Percentiles rank a stretch among this genome's conserved stretches.
Conservation (phyloP, 2,329 filamentous ascomycete species). For the Cryphonectria parasitica region DNA sequence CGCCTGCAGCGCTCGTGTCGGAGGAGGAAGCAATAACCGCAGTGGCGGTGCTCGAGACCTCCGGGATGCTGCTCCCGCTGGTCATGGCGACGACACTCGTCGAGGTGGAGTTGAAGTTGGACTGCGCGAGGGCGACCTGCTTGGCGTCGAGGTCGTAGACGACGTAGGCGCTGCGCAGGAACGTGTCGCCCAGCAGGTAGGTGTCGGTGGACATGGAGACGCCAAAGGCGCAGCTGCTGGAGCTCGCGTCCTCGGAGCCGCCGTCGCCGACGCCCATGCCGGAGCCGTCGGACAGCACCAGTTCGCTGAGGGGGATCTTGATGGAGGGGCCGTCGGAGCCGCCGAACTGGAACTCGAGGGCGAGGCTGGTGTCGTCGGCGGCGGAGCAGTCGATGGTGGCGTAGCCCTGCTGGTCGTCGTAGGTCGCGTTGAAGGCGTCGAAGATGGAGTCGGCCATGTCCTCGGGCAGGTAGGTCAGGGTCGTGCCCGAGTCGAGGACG, state of each 20-base stretch:
- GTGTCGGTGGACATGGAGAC: conserved; percentile 30
- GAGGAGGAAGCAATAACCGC: not conserved
- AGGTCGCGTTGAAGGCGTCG: conserved; percentile 40
- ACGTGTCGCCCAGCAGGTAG: conserved; percentile 51
- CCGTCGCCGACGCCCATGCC: conserved; percentile 37
- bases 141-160: conserved; percentile 58
- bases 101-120: conserved; percentile 52
- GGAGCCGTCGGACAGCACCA: conserved; percentile 46
- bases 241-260: conserved; percentile 24
- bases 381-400: conserved; percentile 47
- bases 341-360: conserved; percentile 26
- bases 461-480: conserved; percentile 65
- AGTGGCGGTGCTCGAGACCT: conserved; percentile 15
- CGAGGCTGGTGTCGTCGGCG: conserved; percentile 45
- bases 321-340: conserved; percentile 43
- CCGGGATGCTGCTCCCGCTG: conserved; percentile 15
- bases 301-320: conserved; percentile 40
- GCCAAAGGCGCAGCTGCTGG: conserved; percentile 16
- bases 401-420: conserved; percentile 37
- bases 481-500: conserved; percentile 69
- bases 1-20: not conserved
- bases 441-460: conserved; percentile 47
- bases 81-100: conserved; percentile 40
- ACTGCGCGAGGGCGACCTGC: conserved; percentile 56
- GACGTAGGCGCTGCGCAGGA: conserved; percentile 55